Evolutionary conservation across 768 basidiomycete species (phyloP).

Genomic region (Boletus huronensis): DNA sequence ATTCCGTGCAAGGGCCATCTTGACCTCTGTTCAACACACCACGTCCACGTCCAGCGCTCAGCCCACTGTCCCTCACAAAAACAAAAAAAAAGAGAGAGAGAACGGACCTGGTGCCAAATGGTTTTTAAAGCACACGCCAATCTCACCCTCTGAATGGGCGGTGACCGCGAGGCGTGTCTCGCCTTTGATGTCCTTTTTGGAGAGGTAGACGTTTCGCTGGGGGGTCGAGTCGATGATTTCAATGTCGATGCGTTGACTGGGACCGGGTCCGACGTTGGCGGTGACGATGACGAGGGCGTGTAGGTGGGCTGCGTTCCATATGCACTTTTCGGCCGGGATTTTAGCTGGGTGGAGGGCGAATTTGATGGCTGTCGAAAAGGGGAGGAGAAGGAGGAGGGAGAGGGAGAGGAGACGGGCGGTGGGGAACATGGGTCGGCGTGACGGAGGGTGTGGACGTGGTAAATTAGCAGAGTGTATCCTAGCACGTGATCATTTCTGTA

Average conservation of each 20-base stretch:
- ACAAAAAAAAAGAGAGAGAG: no score
- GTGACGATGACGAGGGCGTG: slow-evolving; percentile 94
- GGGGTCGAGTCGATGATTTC: slow-evolving; percentile 90
- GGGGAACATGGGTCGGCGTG: slow-evolving; percentile 5
- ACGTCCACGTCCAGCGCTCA: background rate
- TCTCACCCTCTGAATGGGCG: slow-evolving; percentile 87
- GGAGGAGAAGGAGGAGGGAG: slow-evolving; percentile 27
- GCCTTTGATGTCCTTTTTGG: slow-evolving; percentile 81
- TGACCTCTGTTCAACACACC: slow-evolving; percentile 36
- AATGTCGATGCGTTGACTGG: slow-evolving; percentile 82
- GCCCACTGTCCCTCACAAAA: background rate
- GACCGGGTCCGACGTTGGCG: slow-evolving; percentile 79
- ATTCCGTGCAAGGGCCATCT: slow-evolving; percentile 44
- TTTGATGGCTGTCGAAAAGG: slow-evolving; percentile 65
- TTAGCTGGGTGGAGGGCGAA: slow-evolving; percentile 71
- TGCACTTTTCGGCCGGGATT: slow-evolving; percentile 78
- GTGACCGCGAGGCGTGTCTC: slow-evolving; percentile 95
- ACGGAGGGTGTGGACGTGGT: background rate
- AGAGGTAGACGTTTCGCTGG: slow-evolving; percentile 84
- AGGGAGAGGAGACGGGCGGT: background rate
- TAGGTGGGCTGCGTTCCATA: slow-evolving; percentile 90
- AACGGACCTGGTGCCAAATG: slow-evolving; percentile 60
- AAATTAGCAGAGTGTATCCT: background rate
- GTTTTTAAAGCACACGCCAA: slow-evolving; percentile 95
- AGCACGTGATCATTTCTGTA: background rate